Percentiles rank a stretch among this genome's conserved stretches.
phyloP scores from a whole-genome alignment of 805 yeast species.

The Kluyveromyces nonfermentans region DNA sequence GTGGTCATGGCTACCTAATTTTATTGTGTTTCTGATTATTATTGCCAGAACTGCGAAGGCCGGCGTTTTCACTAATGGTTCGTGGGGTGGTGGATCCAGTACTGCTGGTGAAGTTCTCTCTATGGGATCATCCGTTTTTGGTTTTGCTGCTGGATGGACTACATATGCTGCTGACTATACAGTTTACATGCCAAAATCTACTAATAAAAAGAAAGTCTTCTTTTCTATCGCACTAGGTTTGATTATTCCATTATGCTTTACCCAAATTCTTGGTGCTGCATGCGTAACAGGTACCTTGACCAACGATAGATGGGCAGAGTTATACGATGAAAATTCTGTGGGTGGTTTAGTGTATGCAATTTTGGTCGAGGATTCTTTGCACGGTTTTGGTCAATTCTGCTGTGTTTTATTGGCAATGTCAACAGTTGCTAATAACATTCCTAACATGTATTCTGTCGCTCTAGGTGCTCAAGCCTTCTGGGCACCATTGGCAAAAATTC shows the following conservation, averaged over 20 bases:
- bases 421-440: constrained; percentile 84
- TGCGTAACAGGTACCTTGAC: constrained; percentile 57
- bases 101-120: constrained; percentile 72
- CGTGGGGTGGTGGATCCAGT: constrained; percentile 42
- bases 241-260: constrained; percentile 57
- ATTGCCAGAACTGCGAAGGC: constrained; percentile 67
- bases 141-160: constrained; percentile 93
- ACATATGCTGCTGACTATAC: constrained; percentile 90
- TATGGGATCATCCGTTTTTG: constrained; percentile 75
- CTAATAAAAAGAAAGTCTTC: constrained; percentile 52
- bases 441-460: constrained; percentile 88
- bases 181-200: constrained; percentile 67
- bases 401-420: constrained; percentile 78
- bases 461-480: constrained; percentile 80
- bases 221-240: constrained; percentile 55
- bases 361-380: constrained; percentile 68
- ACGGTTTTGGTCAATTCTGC: constrained; percentile 85
- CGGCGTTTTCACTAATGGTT: constrained; percentile 51
- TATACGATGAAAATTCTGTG: constrained; percentile 44
- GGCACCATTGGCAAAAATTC: constrained; percentile 63
- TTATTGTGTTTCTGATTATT: constrained; percentile 62
- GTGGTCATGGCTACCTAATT: constrained; percentile 82
- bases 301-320: constrained; percentile 35
- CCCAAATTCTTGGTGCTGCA: constrained; percentile 81
- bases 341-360: constrained; percentile 83